Evolutionary conservation across 2,329 filamentous ascomycete species (phyloP).

Genomic region (Triangularia verruculosa): DNA sequence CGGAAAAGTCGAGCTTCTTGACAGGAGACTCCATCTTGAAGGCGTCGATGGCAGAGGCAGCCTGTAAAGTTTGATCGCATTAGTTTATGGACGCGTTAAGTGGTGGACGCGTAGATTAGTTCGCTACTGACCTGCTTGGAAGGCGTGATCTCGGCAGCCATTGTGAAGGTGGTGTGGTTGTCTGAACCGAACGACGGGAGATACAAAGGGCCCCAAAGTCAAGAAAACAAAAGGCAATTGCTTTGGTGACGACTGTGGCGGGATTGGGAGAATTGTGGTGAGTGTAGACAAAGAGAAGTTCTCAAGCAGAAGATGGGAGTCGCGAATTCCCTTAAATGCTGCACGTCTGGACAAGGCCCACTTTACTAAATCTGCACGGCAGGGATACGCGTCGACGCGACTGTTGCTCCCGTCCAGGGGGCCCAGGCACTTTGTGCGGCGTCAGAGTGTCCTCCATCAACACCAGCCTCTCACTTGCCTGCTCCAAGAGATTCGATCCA

Average conservation of each 20-base stretch:
- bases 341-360: slow-evolving; percentile 26
- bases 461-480: slow-evolving; percentile 9
- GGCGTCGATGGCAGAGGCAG: slow-evolving; percentile 79
- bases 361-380: slow-evolving; percentile 21
- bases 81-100: slow-evolving; percentile 32
- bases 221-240: slow-evolving; percentile 19
- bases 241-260: slow-evolving; percentile 9
- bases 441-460: slow-evolving; percentile 21
- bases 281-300: slow-evolving; percentile 23
- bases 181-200: slow-evolving; percentile 5
- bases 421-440: slow-evolving; percentile 12
- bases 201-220: slow-evolving; percentile 13
- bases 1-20: slow-evolving; percentile 82
- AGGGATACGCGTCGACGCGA: slow-evolving; percentile 27
- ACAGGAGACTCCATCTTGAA: slow-evolving; percentile 90
- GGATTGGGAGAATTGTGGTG: slow-evolving; percentile 11
- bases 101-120: slow-evolving; percentile 29
- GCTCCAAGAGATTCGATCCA: slow-evolving; percentile 14
- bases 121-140: slow-evolving; percentile 53
- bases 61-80: slow-evolving; percentile 51
- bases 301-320: slow-evolving; percentile 13
- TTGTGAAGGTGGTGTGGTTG: slow-evolving; percentile 40
- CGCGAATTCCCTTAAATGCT: slow-evolving; percentile 29
- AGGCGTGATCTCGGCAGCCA: slow-evolving; percentile 70
- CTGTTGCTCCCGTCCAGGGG: background rate